Evolutionary conservation across 202 grass and related monocot genomes (phyloP), one percentile per base, ranked within the genome.

Genomic region (Setaria italica): DNA sequence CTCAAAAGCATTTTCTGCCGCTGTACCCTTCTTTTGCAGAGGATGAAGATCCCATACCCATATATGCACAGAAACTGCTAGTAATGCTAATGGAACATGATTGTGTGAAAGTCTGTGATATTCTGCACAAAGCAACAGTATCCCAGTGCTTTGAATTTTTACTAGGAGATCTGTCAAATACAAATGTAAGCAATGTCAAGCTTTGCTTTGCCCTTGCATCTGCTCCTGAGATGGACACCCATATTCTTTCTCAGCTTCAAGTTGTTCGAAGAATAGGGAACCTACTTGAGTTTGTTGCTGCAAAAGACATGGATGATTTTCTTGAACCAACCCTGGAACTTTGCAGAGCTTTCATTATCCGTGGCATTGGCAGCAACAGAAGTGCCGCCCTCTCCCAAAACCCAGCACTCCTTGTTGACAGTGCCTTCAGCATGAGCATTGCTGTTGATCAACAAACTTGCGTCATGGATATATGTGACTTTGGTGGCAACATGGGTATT

Each of bases 11-110:
- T 89, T 99, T 99, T 90, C 91, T 99, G 39, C 94, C 93, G 53
- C 89, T 99, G 56, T 96, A 99, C 70, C 97, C 97, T 57, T 83
- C 81, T 48, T 94, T 96, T 88, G 87, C 91, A 72, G 91, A 92
- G 82, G 97, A 99, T 72, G 97, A 99, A 87, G 97, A 99, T 83
- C 93, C 97, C 34, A 99, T 99, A 84, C 97, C 97, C 17, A 94
- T 99, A 76, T 99, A 96, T 85, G 97, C 97, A 74, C 97, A 99
- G 70, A 99, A 99, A 88, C 91, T 99, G 60, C 82, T 99, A 60
- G 96, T 99, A 29, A 95, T 92, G 86, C 86, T 99, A 66, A 96
- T 99, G 57, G 96, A 99, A 92, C 93, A 92, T 70, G 87, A 79
- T 87, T 94, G 88, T 90, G 92, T 99, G 57, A 94, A 92, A 75